Evolutionary conservation across 352 stramenopile species (phyloP).

Genomic region (Pythium dissotocum): DNA sequence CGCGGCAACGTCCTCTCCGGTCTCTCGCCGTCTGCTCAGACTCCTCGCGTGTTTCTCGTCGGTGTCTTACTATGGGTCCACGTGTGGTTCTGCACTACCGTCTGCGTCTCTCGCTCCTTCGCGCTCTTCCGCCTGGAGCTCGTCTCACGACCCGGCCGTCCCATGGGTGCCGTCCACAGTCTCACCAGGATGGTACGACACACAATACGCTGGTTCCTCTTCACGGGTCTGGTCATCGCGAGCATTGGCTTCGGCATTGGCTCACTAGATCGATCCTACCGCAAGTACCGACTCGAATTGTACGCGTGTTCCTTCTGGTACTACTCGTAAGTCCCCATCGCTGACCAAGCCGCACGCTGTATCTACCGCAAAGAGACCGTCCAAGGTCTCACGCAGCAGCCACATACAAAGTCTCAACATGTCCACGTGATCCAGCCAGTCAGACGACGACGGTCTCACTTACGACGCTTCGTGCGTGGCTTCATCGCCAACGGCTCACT

Average conservation of each 20-base stretch:
- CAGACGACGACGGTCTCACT: neutral
- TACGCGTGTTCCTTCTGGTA: conserved; percentile 12
- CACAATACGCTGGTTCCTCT: neutral
- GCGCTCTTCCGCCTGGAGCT: conserved; percentile 3
- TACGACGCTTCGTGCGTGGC: neutral
- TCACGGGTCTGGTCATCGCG: neutral
- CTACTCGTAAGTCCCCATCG: conserved; percentile 8
- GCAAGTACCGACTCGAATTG: conserved; percentile 14
- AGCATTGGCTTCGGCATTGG: conserved; percentile 8
- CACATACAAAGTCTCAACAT: neutral
- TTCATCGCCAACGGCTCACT: neutral
- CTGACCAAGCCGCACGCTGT: conserved; percentile 1
- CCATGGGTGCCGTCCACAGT: neutral
- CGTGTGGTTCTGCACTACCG: conserved; percentile 4
- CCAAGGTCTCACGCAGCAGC: neutral
- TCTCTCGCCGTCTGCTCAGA: neutral
- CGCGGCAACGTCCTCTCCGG: conserved; percentile 20
- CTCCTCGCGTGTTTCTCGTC: conserved; percentile 6
- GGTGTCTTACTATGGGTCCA: conserved; percentile 9
- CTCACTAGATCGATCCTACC: neutral
- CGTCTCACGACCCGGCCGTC: neutral
- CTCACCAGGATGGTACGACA: neutral
- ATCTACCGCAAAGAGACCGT: conserved; percentile 16
- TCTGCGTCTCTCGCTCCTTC: conserved; percentile 9
- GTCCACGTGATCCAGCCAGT: neutral